phyloP scores from a whole-genome alignment of 2,329 filamentous ascomycete genomes.

The Fusarium newnesense region DNA sequence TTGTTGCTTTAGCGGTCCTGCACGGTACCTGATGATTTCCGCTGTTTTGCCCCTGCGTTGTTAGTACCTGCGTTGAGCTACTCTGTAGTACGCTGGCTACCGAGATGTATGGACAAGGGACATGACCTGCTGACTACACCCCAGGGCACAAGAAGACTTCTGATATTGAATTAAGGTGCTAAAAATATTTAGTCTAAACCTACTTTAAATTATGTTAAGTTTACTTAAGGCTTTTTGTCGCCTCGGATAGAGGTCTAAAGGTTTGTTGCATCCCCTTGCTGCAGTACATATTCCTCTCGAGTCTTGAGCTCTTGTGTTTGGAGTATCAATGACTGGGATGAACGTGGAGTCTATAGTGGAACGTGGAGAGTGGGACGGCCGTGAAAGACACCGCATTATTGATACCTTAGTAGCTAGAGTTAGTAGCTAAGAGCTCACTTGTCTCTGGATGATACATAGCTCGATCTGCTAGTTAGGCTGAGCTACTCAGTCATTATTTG shows the following conservation, averaged over 20 bases:
- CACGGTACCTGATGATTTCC: conserved; percentile 39
- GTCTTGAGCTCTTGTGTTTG: neutral
- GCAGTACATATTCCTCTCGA: neutral
- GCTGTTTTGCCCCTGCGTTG: conserved; percentile 26
- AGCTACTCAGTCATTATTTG: conserved; percentile 3
- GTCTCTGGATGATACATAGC: neutral
- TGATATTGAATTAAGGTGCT: too few species aligned
- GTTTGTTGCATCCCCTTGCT: too few species aligned
- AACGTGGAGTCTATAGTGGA: conserved; percentile 40
- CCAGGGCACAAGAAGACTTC: neutral
- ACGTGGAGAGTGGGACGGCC: conserved; percentile 38
- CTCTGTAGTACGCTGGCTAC: neutral
- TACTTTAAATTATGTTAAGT: too few species aligned
- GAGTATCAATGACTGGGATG: conserved; percentile 25
- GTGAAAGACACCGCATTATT: conserved; percentile 29
- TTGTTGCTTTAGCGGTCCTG: conserved; percentile 28
- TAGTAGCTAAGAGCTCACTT: conserved; percentile 1
- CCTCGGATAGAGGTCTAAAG: too few species aligned
- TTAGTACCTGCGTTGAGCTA: conserved; percentile 34
- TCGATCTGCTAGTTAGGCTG: neutral
- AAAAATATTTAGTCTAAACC: too few species aligned
- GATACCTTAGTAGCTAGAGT: conserved; percentile 3
- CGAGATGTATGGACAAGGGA: conserved; percentile 11
- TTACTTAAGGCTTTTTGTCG: too few species aligned
- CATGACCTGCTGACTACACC: conserved; percentile 30